A percentile compares a stretch with the other conserved stretches of the same genome.
Conservation (phyloP, 2,329 filamentous ascomycete species). For the Neofusicoccum parvum region DNA sequence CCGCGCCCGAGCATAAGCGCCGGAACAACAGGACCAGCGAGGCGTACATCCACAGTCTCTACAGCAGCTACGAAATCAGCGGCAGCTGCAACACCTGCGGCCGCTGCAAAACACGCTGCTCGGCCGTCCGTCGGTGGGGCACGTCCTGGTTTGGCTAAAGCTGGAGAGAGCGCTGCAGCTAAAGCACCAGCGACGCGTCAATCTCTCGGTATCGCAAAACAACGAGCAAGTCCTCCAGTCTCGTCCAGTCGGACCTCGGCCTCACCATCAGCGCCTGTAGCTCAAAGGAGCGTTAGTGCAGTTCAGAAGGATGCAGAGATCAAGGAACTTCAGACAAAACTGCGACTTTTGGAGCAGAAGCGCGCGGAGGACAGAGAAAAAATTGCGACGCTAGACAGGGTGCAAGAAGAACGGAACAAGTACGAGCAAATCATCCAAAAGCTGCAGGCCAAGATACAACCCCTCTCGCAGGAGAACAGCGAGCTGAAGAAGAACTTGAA, state of each 20-base stretch:
- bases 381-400: conserved; percentile 73
- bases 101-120: conserved; percentile 1
- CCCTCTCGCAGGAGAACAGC: conserved; percentile 76
- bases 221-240: conserved; percentile 23
- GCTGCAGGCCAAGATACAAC: conserved; percentile 83
- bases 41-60: conserved; percentile 18
- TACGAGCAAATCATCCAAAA: conserved; percentile 88
- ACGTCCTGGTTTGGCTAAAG: background rate
- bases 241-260: conserved; percentile 8
- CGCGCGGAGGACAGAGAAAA: conserved; percentile 82
- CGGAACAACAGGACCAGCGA: conserved; percentile 8
- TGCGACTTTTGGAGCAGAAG: conserved; percentile 86
- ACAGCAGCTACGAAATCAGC: conserved; percentile 13
- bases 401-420: conserved; percentile 75
- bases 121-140: conserved; percentile 14
- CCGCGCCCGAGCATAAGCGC: conserved; percentile 20
- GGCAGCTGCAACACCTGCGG: background rate
- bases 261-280: conserved; percentile 9
- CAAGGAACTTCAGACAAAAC: conserved; percentile 85
- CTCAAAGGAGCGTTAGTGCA: conserved; percentile 11
- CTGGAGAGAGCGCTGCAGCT: conserved; percentile 2
- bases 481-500: conserved; percentile 78
- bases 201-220: conserved; percentile 7
- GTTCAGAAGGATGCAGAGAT: conserved; percentile 58
- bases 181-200: conserved; percentile 11